Percentiles rank a stretch among this genome's conserved stretches.
Conservation (phyloP, 169 alveolate species). For the Theileria annulata region DNA sequence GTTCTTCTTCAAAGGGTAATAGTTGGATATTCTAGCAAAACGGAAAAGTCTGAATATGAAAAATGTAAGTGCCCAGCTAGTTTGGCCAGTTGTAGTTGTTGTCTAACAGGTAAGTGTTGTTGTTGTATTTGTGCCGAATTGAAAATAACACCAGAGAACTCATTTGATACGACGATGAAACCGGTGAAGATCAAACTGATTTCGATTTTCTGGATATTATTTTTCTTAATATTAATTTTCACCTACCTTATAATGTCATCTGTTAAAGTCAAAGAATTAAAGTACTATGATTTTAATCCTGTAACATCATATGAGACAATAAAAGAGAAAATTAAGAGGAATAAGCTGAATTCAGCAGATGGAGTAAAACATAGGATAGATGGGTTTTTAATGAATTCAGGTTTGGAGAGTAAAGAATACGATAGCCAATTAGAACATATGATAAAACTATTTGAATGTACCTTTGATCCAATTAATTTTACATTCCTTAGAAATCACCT, state of each 20-base stretch:
- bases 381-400: neutral
- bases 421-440: neutral
- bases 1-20: no score
- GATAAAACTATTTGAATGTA: neutral
- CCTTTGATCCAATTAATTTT: neutral
- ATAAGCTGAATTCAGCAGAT: neutral
- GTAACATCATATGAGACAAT: neutral
- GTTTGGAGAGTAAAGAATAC: neutral
- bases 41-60: no score
- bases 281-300: neutral
- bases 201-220: neutral
- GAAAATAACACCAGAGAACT: neutral
- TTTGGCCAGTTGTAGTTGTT: neutral
- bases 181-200: conserved; percentile 4
- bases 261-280: neutral
- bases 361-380: neutral
- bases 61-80: neutral
- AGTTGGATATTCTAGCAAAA: no score
- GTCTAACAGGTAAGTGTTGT: neutral
- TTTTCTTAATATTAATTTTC: neutral
- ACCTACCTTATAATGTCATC: neutral
- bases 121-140: neutral
- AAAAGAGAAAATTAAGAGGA: neutral
- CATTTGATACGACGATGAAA: neutral
- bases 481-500: neutral